A percentile compares a stretch with the other conserved stretches of the same genome.
Conservation (phyloP, 1,139 yeast genomes). For the Blastobotrys ciferrii region DNA sequence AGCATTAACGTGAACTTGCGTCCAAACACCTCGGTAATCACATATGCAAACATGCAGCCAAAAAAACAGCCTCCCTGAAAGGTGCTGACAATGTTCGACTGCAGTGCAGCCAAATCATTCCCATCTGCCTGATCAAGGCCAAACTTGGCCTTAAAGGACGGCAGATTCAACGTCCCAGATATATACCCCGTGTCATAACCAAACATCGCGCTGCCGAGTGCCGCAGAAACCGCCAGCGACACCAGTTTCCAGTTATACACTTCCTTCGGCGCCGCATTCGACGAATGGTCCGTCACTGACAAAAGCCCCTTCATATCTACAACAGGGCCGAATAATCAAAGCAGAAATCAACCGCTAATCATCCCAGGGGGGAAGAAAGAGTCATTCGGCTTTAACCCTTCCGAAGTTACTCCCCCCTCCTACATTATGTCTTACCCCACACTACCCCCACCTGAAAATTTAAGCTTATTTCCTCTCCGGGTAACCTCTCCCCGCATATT, state of each 20-base stretch:
- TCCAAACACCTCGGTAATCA: neutral
- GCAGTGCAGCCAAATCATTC: neutral
- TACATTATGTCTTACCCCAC: neutral
- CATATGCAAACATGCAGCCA: slow-evolving; percentile 1
- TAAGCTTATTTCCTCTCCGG: neutral
- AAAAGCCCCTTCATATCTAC: neutral
- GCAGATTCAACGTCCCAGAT: neutral
- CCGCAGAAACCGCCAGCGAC: neutral
- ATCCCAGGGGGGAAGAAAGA: neutral
- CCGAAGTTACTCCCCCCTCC: neutral
- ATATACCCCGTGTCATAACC: slow-evolving; percentile 6
- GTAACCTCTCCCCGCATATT: too few species aligned
- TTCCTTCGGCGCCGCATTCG: neutral
- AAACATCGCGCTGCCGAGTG: neutral
- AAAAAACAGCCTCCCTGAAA: slow-evolving; percentile 4
- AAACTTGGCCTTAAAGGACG: neutral
- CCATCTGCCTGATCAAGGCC: neutral
- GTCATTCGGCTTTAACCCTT: neutral
- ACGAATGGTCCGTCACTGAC: neutral
- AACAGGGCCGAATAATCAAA: too few species aligned
- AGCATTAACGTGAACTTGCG: neutral
- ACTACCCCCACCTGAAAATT: neutral
- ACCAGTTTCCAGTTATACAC: neutral
- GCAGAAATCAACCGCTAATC: too few species aligned
- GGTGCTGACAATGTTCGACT: neutral